These are phyloP conservation scores for Termitomyces sp. DNA, from an alignment of 768 basidiomycete species.

Conservation along the genomic window DNA sequence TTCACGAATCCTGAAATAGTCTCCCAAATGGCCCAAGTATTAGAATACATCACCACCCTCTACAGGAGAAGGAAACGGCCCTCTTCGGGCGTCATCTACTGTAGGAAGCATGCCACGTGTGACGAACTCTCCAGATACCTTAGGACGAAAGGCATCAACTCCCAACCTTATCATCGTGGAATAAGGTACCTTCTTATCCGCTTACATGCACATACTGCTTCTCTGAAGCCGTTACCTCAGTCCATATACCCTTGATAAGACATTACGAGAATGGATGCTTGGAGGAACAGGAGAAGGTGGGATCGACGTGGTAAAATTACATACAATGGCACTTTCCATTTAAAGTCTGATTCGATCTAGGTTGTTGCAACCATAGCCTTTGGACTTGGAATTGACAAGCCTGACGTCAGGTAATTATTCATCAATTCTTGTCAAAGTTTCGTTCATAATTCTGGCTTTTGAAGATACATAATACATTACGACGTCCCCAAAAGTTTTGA, in stretches of 20 bases:
- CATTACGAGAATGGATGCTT: constrained; percentile 53
- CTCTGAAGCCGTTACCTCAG: constrained; percentile 23
- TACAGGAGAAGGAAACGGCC: constrained; percentile 53
- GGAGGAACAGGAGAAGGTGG: constrained; percentile 47
- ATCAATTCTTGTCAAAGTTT: background rate
- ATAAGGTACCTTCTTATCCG: constrained; percentile 37
- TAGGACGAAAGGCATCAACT: constrained; percentile 59
- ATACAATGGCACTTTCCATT: background rate
- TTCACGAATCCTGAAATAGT: constrained; percentile 44
- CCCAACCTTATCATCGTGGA: constrained; percentile 73
- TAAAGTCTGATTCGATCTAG: constrained; percentile 23
- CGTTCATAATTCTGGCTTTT: background rate
- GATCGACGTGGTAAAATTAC: constrained; percentile 54
- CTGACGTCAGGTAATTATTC: constrained; percentile 55
- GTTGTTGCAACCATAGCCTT: constrained; percentile 82
- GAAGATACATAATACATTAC: constrained; percentile 73
- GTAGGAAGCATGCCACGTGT: constrained; percentile 62
- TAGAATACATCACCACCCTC: constrained; percentile 59
- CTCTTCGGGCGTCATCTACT: constrained; percentile 76
- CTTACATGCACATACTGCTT: background rate
- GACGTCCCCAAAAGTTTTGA: constrained; percentile 83
- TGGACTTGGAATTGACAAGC: constrained; percentile 84
- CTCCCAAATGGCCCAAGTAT: constrained; percentile 59
- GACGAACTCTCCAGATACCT: constrained; percentile 63
- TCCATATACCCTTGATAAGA: constrained; percentile 46